Conservation (phyloP, 1,284 basidiomycete genomes). For the Cystobasidium slooffiae region DNA sequence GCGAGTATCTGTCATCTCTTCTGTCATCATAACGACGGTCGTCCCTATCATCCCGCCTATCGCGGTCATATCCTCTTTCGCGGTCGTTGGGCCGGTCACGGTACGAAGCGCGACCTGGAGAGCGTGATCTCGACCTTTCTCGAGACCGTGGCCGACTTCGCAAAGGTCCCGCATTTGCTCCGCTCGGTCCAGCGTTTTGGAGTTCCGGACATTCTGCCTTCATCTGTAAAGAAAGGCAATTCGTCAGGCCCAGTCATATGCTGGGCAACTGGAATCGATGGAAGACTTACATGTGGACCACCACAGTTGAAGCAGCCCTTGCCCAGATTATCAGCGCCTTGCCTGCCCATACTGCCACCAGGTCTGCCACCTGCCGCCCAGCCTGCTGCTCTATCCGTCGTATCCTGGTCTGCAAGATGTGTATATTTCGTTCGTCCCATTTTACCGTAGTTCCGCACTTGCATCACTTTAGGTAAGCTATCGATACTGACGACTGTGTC, state of each 20-base stretch:
- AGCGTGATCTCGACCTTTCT: conserved; percentile 25
- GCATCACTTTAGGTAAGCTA: conserved; percentile 90
- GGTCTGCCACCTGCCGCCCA: conserved; percentile 62
- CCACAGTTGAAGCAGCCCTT: conserved; percentile 81
- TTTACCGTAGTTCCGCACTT: conserved; percentile 95
- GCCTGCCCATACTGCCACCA: conserved; percentile 27
- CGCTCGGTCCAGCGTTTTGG: conserved; percentile 44
- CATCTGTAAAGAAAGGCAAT: conserved; percentile 47
- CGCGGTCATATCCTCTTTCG: conserved; percentile 24
- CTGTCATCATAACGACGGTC: conserved; percentile 32
- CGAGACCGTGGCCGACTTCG: conserved; percentile 28
- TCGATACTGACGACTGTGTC: conserved; percentile 78
- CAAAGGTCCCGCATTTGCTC: conserved; percentile 45
- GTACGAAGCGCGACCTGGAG: conserved; percentile 1
- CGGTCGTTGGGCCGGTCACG: neutral
- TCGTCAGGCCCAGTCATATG: neutral
- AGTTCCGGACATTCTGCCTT: conserved; percentile 55
- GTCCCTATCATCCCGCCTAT: conserved; percentile 8
- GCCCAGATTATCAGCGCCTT: conserved; percentile 39
- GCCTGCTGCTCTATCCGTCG: conserved; percentile 67
- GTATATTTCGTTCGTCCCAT: conserved; percentile 89
- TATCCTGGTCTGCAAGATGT: conserved; percentile 93
- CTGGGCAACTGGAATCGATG: neutral
- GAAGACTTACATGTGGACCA: conserved; percentile 41
- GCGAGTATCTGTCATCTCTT: conserved; percentile 3